Evolutionary conservation across 805 yeast genomes (phyloP), one percentile per base, ranked within the genome.

Genomic region (Cyberlindnera amylophila): DNA sequence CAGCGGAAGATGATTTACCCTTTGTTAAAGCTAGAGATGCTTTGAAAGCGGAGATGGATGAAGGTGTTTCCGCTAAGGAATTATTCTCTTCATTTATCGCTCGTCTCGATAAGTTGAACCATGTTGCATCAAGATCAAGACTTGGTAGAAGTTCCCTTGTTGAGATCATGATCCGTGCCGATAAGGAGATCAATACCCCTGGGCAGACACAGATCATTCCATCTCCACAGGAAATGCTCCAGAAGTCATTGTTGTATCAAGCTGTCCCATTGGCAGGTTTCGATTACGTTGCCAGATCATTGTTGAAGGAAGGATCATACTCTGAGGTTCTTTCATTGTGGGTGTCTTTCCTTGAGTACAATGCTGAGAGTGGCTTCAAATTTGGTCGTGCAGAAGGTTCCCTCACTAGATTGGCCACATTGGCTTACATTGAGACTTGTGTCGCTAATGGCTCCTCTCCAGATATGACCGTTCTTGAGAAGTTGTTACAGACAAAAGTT

Each of bases 301-400:
- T 44, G 32, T 38, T 55, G 29, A 43, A 38, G 26, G 41, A 48
- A 7, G 55, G 53, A 8, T 40, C 45, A 1, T 19, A 26, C 12
- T 24, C 34, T 11, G 55, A 45, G 26, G 50, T 50, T 3, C 37
- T 57, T 19, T 41, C 46, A 2, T 34, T 54, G 14, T 54, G 60
- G 58, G 59, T 56, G 4, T 43, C 52, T 1, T 56, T 29, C 34
- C 37, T 52, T 12, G 59, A 57, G 42, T 52, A 51, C 35, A 35
- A 36, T 11, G 40, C 43, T 8, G 43, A 39, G 32, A 4, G 24
- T n/a, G 24, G 23, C 2, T 45, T 24, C 30, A 32, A 40, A 13
- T 47, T 47, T 18, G 43, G 42, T 17, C 29, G 34, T 11, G 23
- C 28, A 13, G 35, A 36, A 36, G 6, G 9, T 21, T 12, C 23